Evolutionary conservation across 2,329 filamentous ascomycete species (phyloP).

Genomic region (Fusarium sp.): DNA sequence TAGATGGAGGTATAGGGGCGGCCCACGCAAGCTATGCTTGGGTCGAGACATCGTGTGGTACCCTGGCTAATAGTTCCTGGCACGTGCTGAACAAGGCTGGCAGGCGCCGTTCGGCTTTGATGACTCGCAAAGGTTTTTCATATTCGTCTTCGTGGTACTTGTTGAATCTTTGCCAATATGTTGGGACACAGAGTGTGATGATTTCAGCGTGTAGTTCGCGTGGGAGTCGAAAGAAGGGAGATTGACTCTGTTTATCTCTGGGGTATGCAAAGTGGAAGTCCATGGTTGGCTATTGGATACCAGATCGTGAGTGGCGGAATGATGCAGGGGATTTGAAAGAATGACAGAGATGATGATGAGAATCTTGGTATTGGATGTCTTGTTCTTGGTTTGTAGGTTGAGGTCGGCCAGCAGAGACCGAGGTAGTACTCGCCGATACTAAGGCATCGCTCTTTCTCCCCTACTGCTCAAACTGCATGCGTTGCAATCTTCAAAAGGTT

Average conservation of each 20-base stretch:
- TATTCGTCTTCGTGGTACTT: neutral
- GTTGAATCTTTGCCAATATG: neutral
- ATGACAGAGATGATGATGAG: neutral
- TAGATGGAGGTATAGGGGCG: neutral
- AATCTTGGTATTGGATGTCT: neutral
- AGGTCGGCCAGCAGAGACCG: neutral
- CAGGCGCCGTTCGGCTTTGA: neutral
- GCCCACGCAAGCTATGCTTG: neutral
- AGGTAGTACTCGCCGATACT: neutral
- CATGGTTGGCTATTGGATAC: neutral
- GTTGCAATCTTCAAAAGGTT: neutral
- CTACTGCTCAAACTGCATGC: neutral
- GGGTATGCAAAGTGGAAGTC: neutral
- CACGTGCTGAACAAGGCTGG: neutral
- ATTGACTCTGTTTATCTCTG: neutral
- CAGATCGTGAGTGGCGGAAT: neutral
- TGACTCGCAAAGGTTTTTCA: neutral
- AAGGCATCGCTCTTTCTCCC: neutral
- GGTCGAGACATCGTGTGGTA: neutral
- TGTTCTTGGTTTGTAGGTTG: neutral
- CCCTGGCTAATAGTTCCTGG: neutral
- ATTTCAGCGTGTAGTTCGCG: neutral
- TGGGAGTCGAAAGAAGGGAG: neutral
- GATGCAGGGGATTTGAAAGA: neutral
- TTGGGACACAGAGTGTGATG: neutral